phyloP scores from a whole-genome alignment of 2,329 filamentous ascomycete genomes.

The Sporothrix dimorphospora region DNA sequence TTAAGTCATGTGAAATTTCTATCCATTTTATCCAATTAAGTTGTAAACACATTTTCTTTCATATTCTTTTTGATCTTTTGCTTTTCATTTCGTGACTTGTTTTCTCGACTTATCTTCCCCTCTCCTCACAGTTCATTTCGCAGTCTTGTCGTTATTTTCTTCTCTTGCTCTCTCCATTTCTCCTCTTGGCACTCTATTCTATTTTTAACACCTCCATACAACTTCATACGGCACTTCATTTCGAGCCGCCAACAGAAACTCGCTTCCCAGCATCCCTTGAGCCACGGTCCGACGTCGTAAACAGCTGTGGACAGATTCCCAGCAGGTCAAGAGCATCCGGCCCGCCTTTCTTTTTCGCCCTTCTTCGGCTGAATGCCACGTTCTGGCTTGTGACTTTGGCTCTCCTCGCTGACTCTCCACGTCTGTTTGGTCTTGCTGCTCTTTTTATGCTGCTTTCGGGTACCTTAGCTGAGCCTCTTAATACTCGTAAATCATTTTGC shows the following conservation, averaged over 20 bases:
- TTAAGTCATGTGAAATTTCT: too few species aligned
- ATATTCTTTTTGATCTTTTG: background rate
- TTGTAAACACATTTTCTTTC: too few species aligned
- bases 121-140: background rate
- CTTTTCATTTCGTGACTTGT: background rate
- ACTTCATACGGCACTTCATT: slow-evolving; percentile 19
- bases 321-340: slow-evolving; percentile 5
- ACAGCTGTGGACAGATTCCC: slow-evolving; percentile 6
- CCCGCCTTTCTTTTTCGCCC: background rate
- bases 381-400: background rate
- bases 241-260: slow-evolving; percentile 14
- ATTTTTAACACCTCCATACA: slow-evolving; percentile 3
- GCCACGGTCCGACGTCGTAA: background rate
- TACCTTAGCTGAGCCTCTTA: slow-evolving; percentile 8
- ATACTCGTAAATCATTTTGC: background rate
- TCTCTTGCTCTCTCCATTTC: background rate
- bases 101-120: background rate
- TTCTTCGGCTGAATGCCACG: slow-evolving; percentile 20
- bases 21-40: too few species aligned
- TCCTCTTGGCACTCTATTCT: slow-evolving; percentile 17
- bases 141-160: background rate
- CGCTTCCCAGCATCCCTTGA: slow-evolving; percentile 7
- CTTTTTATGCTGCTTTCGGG: background rate
- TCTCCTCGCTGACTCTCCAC: background rate
- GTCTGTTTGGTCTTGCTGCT: background rate